Base-by-base conservation (phyloP, 2,329 filamentous ascomycete genomes). In the Pestalotiopsis fici region DNA sequence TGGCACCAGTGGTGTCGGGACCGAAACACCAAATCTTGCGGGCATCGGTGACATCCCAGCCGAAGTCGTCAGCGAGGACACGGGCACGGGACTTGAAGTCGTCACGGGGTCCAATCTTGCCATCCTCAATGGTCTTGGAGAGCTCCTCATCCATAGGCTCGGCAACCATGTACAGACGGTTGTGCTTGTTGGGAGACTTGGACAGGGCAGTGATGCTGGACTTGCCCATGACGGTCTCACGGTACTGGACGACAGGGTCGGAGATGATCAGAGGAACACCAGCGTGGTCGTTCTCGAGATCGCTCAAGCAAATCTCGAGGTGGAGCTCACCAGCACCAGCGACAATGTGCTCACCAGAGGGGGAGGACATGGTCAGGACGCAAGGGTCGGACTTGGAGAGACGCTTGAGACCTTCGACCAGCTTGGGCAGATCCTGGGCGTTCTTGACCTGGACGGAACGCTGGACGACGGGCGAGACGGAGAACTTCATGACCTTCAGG, bases 401-500 rank as follows among this genome's bases (percentile, higher is more conserved):
- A 92, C 96, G 95, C 93, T 99, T 99, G 75, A 99, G 95, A 94
- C 96, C 96, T 89, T 99, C 96, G 78, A 99, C 96, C 70, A 99
- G 91, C 92, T 99, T 99, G 85, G 96, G 96, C 73, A 99, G 91
- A 89, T 99, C 96, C 87, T 97, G 94, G 79, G 96, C 96, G 87
- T 99, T 99, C 94, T 98, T 98, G 88, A 98, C 95, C 87, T 98
- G 94, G 79, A 99, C 96, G 84, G 96, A 97, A 77, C 95, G 95
- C 87, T 93, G 95, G 75, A 99, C 96, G 86, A 99, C 96, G 78
- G 96, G 96, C 69, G 96, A 98, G 83, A 99, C 96, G 80, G 96
- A 99, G 93, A 99, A 99, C 90, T 98, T 98, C 96, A 99, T 99
- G 87, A 99, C 96, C 92, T 98, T 98, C 80, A 99, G 87, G 92